Evolutionary conservation across 768 basidiomycete genomes (phyloP).

Genomic region (Phaeolepiota aurea): DNA sequence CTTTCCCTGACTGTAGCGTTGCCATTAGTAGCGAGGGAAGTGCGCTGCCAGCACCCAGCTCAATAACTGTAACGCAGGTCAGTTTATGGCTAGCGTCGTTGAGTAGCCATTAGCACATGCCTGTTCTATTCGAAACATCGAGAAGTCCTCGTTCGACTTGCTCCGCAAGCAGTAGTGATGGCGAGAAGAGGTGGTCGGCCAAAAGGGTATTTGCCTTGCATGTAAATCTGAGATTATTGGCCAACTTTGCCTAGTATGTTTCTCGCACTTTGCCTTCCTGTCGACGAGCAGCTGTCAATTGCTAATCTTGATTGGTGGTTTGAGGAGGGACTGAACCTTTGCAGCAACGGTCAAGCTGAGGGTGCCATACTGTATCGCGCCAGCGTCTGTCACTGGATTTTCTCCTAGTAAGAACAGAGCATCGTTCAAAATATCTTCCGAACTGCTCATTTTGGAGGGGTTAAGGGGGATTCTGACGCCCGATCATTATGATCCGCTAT

Average conservation of each 20-base stretch:
- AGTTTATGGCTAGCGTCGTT: not conserved
- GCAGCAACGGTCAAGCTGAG: slow-evolving; percentile 45
- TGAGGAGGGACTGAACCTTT: too few species aligned
- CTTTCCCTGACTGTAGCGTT: slow-evolving; percentile 19
- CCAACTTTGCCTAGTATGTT: slow-evolving; percentile 6
- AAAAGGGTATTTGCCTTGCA: slow-evolving; percentile 59
- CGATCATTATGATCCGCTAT: not conserved
- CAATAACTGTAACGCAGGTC: slow-evolving; percentile 38
- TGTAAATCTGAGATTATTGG: slow-evolving; percentile 4
- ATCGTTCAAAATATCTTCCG: slow-evolving; percentile 48
- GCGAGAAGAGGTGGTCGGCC: slow-evolving; percentile 70
- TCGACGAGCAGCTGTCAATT: not conserved
- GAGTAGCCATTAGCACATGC: slow-evolving; percentile 27
- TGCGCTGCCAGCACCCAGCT: slow-evolving; percentile 63
- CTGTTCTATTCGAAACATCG: slow-evolving; percentile 27
- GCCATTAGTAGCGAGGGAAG: slow-evolving; percentile 58
- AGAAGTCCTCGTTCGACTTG: slow-evolving; percentile 51
- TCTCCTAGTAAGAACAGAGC: slow-evolving; percentile 43
- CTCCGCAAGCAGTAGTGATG: slow-evolving; percentile 58
- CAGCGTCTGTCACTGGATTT: slow-evolving; percentile 31
- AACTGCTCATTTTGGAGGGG: slow-evolving; percentile 10
- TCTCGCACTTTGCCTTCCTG: slow-evolving; percentile 54
- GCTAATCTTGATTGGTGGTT: not conserved
- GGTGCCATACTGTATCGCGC: slow-evolving; percentile 42
- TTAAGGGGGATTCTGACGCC: not conserved